phyloP scores from a whole-genome alignment of 2,329 filamentous ascomycete genomes.

The Hymenoscyphus repandus region DNA sequence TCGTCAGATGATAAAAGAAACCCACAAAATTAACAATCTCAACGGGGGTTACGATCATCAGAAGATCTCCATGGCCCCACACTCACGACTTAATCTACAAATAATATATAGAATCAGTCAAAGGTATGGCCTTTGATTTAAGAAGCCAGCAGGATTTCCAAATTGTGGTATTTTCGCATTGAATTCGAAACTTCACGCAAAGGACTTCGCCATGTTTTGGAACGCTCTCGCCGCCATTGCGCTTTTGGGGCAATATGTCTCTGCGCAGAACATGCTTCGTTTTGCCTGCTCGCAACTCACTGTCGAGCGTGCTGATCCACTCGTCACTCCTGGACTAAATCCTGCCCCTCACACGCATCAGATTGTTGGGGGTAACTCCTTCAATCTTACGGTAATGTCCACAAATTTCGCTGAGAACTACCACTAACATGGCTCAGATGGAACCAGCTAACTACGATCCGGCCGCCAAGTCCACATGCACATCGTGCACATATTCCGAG shows the following conservation, averaged over 20 bases:
- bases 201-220: constrained; percentile 1
- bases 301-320: constrained; percentile 52
- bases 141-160: background rate
- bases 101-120: constrained; percentile 2
- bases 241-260: constrained; percentile 2
- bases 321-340: constrained; percentile 45
- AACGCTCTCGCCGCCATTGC: background rate
- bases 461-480: constrained; percentile 10
- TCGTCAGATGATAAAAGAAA: constrained; percentile 3
- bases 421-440: constrained; percentile 8
- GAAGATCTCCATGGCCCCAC: background rate
- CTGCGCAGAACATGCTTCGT: constrained; percentile 16
- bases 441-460: constrained; percentile 9
- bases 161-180: background rate
- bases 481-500: constrained; percentile 17
- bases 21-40: background rate
- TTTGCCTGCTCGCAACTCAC: constrained; percentile 28
- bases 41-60: background rate
- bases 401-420: background rate
- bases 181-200: background rate
- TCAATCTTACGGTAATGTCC: constrained; percentile 14
- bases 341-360: constrained; percentile 20
- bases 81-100: background rate
- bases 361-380: constrained; percentile 19
- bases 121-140: background rate